Evolutionary conservation across 495 filamentous ascomycete genomes (phyloP), one percentile per base, ranked within the genome.

Genomic region (Hypoxylon subgilvum): DNA sequence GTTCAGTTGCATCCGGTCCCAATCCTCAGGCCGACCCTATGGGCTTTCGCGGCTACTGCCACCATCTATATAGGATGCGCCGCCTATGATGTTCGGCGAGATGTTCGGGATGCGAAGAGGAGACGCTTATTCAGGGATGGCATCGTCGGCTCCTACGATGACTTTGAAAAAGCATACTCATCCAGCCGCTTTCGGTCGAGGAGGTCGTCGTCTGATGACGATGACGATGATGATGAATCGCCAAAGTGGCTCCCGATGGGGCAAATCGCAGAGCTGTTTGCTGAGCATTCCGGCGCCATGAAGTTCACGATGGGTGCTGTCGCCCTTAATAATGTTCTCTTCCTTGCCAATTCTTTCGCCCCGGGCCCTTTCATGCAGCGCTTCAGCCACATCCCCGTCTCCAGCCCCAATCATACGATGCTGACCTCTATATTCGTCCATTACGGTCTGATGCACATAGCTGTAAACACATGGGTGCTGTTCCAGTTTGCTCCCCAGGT

Each of bases 371-470:
- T 63, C 10, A 14, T 17, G 3, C 30, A 40, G 30, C 41, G 53
- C 10, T 60, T 72, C 22, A 6, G 5, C 2, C 67, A 65, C 40
- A 14, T 52, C 17, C 67, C 69, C 12, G 42, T 40, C 0, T 10
- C 17, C 7, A 35, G 47, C 10, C 48, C 42, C 8, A 66, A 68
- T 42, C 68, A 64, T 46, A 69, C 67, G 18, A 56, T 66, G 16
- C 40, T 72, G 35, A 72, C 69, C 6, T 69, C 63, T 2, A 32
- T 34, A 23, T 69, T 71, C 34, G 61, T 57, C 22, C 69, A 71
- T 28, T 10, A 6, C 12, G 52, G 61, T 39, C 13, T 61, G 0
- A 6, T 71, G 3, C 61, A 66, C 44, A 48, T 52, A 10, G 52
- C 43, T 13, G 0, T 66, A 5, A 71, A 69, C 25, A 55, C 64